These are phyloP conservation scores for Chenopodium album DNA, from an alignment of 148 eudicot species.

Conservation along the genomic window DNA sequence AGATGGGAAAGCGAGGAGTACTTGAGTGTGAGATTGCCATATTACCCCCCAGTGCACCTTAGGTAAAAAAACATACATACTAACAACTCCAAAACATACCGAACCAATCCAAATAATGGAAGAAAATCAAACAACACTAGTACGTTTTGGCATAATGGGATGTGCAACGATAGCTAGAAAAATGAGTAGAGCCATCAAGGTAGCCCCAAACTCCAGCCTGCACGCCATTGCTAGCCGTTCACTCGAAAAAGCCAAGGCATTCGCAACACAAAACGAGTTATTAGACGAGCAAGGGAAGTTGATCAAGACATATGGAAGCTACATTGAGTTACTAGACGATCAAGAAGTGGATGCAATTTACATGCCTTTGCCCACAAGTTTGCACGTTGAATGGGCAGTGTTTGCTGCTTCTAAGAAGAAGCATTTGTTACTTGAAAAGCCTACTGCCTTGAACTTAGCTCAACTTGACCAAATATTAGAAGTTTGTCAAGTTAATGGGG, in stretches of 20 bases:
- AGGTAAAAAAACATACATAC: background rate
- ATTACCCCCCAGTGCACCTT: too few species aligned
- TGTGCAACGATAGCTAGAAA: conserved; percentile 53
- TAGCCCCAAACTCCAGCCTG: conserved; percentile 44
- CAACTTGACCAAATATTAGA: conserved; percentile 45
- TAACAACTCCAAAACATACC: background rate
- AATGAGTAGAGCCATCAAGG: conserved; percentile 43
- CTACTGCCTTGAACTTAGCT: conserved; percentile 44
- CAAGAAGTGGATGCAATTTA: conserved; percentile 54
- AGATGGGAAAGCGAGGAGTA: too few species aligned
- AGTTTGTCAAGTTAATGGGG: conserved; percentile 43
- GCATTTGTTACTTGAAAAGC: conserved; percentile 62
- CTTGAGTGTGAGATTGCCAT: too few species aligned
- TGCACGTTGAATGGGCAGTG: conserved; percentile 47
- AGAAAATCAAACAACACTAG: conserved; percentile 5
- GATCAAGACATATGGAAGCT: conserved; percentile 45
- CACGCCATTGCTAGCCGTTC: conserved; percentile 54
- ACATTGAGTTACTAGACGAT: conserved; percentile 50
- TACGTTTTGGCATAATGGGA: conserved; percentile 25
- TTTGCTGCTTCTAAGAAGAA: conserved; percentile 54
- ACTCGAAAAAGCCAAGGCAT: conserved; percentile 40
- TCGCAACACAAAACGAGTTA: conserved; percentile 30
- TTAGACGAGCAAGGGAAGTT: background rate
- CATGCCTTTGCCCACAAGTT: conserved; percentile 53
- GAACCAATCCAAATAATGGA: background rate